Evolutionary conservation across 805 yeast species (phyloP), one percentile per base, ranked within the genome.

Genomic region (Yarrowia sp.): DNA sequence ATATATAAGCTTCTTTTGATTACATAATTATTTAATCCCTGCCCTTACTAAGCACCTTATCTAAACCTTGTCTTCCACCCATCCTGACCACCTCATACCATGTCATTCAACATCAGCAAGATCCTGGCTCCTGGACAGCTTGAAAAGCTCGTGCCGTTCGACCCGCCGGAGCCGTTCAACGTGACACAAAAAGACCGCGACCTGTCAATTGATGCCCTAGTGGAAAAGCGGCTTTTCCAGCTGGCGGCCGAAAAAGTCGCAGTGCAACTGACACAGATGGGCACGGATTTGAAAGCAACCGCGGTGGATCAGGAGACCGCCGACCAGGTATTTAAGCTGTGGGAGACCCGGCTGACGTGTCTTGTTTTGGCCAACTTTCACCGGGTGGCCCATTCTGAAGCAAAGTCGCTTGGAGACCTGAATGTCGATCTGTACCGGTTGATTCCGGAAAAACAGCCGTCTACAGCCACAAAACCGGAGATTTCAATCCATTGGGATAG

Each of bases 371-470:
- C 74, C 22, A 67, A 71, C 18, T 67, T 69, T 15, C 71, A 70
- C 10, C 50, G 66, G 15, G 72, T 73, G 1, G 78, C 78, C 3
- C 71, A 72, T 15, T 75, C 74, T 42, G 76, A 76, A 36, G 68
- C 70, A 10, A 65, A 65, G 3, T 64, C 68, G 36, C 66, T 77
- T 5, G 69, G 68, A 3, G 75, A 71, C n/a, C 66, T 76, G 9
- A 68, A 69, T 28, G 53, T 68, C 11, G 72, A 72, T 6, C 62
- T 65, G 39, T 68, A 70, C 57, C 64, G 71, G 1, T 41, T 64
- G n/a, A 55, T 55, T 22, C 63, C 61, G 8, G 66, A 62, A 8
- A 67, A 64, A 42, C 72, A 72, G 8, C 66, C 65, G 1, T 15
- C 33, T 14, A 14, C 43, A 3, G 13, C 50, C 6, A 7, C 35